phyloP scores from a whole-genome alignment of 2,329 filamentous ascomycete species.

The Calonectria naviculata region DNA sequence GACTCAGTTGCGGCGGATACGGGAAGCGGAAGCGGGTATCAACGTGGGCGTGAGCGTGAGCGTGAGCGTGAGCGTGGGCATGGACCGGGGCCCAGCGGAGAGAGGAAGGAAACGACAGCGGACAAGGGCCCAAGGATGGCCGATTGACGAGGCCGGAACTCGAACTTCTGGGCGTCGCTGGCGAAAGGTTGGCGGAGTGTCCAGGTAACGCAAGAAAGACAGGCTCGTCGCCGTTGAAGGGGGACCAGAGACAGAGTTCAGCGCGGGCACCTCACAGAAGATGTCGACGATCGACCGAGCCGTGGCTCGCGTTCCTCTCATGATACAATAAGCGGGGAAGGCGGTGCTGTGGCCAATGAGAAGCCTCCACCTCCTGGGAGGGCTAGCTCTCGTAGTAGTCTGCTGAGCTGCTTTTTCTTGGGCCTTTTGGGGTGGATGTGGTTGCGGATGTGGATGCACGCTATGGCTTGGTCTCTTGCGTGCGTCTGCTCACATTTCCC shows the following conservation, averaged over 20 bases:
- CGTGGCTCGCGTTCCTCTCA: slow-evolving; percentile 46
- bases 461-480: slow-evolving; percentile 23
- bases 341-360: slow-evolving; percentile 44
- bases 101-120: slow-evolving; percentile 8
- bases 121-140: slow-evolving; percentile 6
- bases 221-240: slow-evolving; percentile 35
- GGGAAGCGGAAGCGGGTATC: slow-evolving; percentile 9
- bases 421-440: slow-evolving; percentile 14
- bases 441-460: slow-evolving; percentile 17
- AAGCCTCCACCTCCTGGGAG: slow-evolving; percentile 29
- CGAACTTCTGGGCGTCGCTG: slow-evolving; percentile 10
- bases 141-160: slow-evolving; percentile 18
- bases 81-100: slow-evolving; percentile 24
- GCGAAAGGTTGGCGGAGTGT: background rate
- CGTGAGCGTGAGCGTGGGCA: slow-evolving; percentile 17
- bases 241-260: slow-evolving; percentile 40
- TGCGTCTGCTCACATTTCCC: slow-evolving; percentile 10
- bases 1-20: slow-evolving; percentile 6
- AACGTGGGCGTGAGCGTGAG: slow-evolving; percentile 11
- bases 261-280: slow-evolving; percentile 33
- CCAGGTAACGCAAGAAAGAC: slow-evolving; percentile 3
- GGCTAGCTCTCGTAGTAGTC: slow-evolving; percentile 32
- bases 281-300: slow-evolving; percentile 17
- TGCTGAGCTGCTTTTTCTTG: slow-evolving; percentile 34
- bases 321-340: slow-evolving; percentile 54